Percentiles rank a stretch among this genome's conserved stretches.
Evolutionary conservation across 768 basidiomycete species (phyloP).

Genomic region (Hericium rajendrae): DNA sequence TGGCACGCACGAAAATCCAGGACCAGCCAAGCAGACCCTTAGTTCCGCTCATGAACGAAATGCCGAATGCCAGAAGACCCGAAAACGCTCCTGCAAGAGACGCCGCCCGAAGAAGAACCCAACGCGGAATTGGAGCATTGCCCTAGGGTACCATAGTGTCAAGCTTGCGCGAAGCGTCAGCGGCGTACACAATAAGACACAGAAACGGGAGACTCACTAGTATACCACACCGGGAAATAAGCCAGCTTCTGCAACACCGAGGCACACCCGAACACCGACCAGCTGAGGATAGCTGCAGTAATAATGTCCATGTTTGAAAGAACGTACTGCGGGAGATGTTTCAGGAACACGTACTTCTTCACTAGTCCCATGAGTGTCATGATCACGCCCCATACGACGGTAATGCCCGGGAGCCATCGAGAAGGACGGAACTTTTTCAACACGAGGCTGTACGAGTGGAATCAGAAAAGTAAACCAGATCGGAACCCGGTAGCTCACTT

Average conservation of each 20-base stretch:
- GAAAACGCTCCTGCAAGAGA: slow-evolving; percentile 22
- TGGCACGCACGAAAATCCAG: slow-evolving; percentile 22
- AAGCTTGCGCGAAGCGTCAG: slow-evolving; percentile 9
- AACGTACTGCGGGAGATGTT: not conserved
- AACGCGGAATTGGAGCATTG: slow-evolving; percentile 23
- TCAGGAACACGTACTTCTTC: slow-evolving; percentile 35
- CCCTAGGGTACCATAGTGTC: slow-evolving; percentile 26
- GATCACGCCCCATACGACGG: slow-evolving; percentile 56
- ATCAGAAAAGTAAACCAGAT: not conserved
- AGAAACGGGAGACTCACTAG: slow-evolving; percentile 36
- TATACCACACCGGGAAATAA: slow-evolving; percentile 67
- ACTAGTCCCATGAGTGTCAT: slow-evolving; percentile 63
- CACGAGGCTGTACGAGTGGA: slow-evolving; percentile 26
- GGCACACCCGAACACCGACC: slow-evolving; percentile 44
- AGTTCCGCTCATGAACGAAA: slow-evolving; percentile 25
- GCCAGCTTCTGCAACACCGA: slow-evolving; percentile 62
- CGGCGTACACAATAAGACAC: not conserved
- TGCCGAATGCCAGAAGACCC: slow-evolving; percentile 25
- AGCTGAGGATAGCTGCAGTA: slow-evolving; percentile 47
- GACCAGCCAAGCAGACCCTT: slow-evolving; percentile 22
- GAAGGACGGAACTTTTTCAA: slow-evolving; percentile 59
- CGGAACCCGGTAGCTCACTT: slow-evolving; percentile 34
- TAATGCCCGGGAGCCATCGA: slow-evolving; percentile 60
- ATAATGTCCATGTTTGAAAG: not conserved
- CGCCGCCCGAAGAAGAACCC: slow-evolving; percentile 28